Evolutionary conservation across 257 asterid genomes (phyloP).

Genomic region (Solanum etuberosum): DNA sequence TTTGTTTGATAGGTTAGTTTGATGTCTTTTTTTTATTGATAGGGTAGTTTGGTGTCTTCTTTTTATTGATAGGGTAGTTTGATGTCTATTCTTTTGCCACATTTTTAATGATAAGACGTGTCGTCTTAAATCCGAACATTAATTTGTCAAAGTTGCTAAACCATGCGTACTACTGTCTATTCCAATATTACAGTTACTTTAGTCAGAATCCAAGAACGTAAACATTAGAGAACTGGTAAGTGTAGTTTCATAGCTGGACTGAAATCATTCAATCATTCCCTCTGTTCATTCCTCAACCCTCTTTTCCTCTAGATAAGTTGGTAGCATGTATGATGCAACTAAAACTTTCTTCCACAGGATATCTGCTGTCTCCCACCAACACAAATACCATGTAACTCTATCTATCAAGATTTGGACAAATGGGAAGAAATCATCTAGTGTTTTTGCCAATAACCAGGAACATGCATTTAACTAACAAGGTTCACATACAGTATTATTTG

Average conservation of each 20-base stretch:
- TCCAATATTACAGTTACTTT: background rate
- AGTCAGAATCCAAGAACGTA: background rate
- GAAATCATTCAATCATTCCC: background rate
- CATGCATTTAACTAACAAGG: background rate
- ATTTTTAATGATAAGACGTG: background rate
- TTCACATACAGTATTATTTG: background rate
- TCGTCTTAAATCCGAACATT: background rate
- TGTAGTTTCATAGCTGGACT: background rate
- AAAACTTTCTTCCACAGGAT: too few relatives aligned
- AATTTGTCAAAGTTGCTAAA: background rate
- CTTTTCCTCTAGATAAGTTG: background rate
- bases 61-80: background rate
- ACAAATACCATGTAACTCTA: background rate
- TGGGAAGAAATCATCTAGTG: background rate
- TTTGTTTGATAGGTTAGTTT: background rate
- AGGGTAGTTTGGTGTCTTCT: background rate
- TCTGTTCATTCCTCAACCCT: background rate
- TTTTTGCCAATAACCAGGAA: background rate
- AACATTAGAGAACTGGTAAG: background rate
- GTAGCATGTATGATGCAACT: background rate
- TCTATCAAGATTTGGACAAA: background rate
- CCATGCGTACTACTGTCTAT: background rate
- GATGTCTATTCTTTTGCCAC: background rate
- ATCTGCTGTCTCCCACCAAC: background rate
- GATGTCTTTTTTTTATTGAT: background rate